These are phyloP conservation scores for Colletotrichum sp. DNA, from an alignment of 2,329 filamentous ascomycete genomes.

Conservation along the genomic window DNA sequence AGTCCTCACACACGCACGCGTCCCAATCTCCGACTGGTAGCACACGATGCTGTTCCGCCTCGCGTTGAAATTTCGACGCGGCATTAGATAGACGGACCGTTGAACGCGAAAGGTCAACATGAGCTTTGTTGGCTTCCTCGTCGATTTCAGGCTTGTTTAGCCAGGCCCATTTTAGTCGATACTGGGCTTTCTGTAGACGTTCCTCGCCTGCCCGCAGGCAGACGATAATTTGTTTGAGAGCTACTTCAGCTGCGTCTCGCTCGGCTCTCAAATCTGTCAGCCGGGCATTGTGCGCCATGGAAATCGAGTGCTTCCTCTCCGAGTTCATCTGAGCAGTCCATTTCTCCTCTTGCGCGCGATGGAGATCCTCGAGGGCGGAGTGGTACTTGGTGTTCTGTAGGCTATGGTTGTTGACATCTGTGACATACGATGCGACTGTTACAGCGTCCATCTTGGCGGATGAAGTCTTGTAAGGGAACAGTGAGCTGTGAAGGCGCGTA, in stretches of 20 bases:
- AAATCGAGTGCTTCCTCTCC: neutral
- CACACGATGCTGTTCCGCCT: neutral
- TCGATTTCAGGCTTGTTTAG: neutral
- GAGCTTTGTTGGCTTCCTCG: neutral
- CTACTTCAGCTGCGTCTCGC: neutral
- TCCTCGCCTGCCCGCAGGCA: neutral
- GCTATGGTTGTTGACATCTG: neutral
- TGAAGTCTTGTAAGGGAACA: neutral
- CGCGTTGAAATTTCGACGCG: neutral
- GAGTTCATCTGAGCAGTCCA: neutral
- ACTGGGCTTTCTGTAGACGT: rapidly evolving
- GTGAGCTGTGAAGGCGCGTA: neutral
- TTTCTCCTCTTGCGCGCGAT: neutral
- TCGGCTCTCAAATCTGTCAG: neutral
- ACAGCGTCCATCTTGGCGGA: neutral
- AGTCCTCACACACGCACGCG: neutral
- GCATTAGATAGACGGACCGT: neutral
- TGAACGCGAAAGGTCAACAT: neutral
- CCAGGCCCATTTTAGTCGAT: rapidly evolving
- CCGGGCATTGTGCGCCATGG: neutral
- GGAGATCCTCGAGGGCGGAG: neutral
- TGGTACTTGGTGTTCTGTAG: neutral
- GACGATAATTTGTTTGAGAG: neutral
- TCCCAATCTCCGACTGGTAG: neutral
- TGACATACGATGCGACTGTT: neutral